A percentile compares a stretch with the other conserved stretches of the same genome.
Evolutionary conservation across 176 grass and related monocot genomes (phyloP).

Genomic region (Microstegium vimineum): DNA sequence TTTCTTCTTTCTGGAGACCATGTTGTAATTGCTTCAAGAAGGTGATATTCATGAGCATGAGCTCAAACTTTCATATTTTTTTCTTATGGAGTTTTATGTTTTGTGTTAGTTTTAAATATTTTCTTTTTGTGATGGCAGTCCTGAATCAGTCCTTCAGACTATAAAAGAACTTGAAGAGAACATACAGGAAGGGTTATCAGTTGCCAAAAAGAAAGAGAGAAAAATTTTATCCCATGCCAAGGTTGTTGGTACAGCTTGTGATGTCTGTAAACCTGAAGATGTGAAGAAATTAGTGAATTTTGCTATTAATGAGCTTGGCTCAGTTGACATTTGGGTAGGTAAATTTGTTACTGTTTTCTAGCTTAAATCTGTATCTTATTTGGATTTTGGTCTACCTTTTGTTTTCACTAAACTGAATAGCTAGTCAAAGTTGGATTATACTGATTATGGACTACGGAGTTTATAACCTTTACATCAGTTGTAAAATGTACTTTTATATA

Average conservation of each 20-base stretch:
- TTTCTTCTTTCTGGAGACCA: slow-evolving; percentile 98
- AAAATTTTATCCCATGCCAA: slow-evolving; percentile 66
- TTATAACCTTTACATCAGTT: neutral
- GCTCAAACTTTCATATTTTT: neutral
- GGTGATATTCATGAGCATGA: slow-evolving; percentile 42
- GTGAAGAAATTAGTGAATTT: slow-evolving; percentile 82
- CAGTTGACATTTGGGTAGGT: slow-evolving; percentile 96
- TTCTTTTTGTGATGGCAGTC: slow-evolving; percentile 59
- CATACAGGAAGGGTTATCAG: slow-evolving; percentile 61
- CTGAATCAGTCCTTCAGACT: slow-evolving; percentile 84
- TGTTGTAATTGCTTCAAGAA: slow-evolving; percentile 92
- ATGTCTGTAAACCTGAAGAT: slow-evolving; percentile 97
- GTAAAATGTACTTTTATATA: neutral
- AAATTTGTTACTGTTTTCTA: neutral
- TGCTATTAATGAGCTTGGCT: slow-evolving; percentile 68
- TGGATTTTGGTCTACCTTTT: neutral
- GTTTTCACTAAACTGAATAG: neutral
- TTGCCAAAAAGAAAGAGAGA: slow-evolving; percentile 73
- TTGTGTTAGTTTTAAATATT: slow-evolving; percentile 37
- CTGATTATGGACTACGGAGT: neutral
- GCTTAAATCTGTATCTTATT: neutral
- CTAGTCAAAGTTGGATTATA: neutral
- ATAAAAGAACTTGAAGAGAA: slow-evolving; percentile 83
- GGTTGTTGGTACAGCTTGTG: slow-evolving; percentile 83
- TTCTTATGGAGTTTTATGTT: neutral